phyloP scores from a whole-genome alignment of 1,284 basidiomycete species.

The Sanguinoderma infundibulare region DNA sequence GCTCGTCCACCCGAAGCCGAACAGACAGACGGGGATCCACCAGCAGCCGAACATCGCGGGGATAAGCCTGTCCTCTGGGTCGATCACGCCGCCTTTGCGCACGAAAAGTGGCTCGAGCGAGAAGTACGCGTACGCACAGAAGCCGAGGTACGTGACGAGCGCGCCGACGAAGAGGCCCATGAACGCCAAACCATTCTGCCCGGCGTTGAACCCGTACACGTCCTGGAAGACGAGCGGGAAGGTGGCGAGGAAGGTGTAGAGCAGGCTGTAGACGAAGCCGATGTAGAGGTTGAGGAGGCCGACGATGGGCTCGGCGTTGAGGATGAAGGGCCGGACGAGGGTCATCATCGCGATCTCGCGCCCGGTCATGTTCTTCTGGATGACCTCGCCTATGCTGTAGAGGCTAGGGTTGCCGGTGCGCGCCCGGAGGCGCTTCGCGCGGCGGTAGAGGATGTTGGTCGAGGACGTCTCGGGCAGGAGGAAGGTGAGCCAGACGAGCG shows the following conservation, averaged over 20 bases:
- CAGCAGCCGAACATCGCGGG: conserved; percentile 43
- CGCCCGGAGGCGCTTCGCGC: conserved; percentile 33
- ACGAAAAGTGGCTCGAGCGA: conserved; percentile 23
- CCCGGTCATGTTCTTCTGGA: conserved; percentile 27
- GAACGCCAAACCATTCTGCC: conserved; percentile 49
- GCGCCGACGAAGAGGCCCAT: conserved; percentile 48
- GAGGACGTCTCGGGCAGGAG: conserved; percentile 54
- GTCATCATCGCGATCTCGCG: conserved; percentile 34
- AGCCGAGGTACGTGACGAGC: conserved; percentile 19
- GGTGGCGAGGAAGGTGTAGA: conserved; percentile 39
- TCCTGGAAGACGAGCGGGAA: conserved; percentile 40
- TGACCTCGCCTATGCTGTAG: conserved; percentile 34
- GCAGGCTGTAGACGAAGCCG: conserved; percentile 42
- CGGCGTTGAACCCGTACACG: conserved; percentile 39
- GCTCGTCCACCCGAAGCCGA: conserved; percentile 50
- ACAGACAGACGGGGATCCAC: conserved; percentile 44
- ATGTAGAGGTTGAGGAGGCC: conserved; percentile 49
- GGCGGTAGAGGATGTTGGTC: conserved; percentile 46
- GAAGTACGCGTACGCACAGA: conserved; percentile 24
- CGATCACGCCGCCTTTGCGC: conserved; percentile 23
- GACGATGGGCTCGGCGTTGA: conserved; percentile 49
- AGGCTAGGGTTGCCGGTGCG: conserved; percentile 35
- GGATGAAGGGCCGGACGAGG: conserved; percentile 43
- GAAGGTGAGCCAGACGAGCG: conserved; percentile 47
- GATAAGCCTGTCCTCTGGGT: conserved; percentile 49